Evolutionary conservation across 2,329 filamentous ascomycete genomes (phyloP), one percentile per base, ranked within the genome.

Genomic region (Gnomoniopsis sp.): DNA sequence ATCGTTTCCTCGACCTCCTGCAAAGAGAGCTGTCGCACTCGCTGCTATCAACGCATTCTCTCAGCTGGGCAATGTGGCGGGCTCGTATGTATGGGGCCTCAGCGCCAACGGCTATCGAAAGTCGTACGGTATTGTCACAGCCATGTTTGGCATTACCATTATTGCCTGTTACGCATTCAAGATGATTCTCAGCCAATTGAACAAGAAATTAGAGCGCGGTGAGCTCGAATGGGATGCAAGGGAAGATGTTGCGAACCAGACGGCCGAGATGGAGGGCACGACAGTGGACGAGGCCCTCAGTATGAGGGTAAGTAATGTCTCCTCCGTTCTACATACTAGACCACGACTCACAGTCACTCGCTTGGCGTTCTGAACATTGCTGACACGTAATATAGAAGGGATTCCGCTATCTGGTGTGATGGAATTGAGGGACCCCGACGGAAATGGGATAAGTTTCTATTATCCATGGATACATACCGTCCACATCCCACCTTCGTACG

Each of bases 41-140:
- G 83, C 83, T 57, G 76, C 85, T 68, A 80, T 86, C 74, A 86
- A 86, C 68, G 82, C 77, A 58, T 80, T 82, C 70, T 77, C 76
- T 44, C 82, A 83, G 72, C 74, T 85, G 2, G 82, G 82, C 54
- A 85, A 84, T 66, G 77, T 84, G 0, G 84, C 84, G 0, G 85
- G 85, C 2, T 82, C 79, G 0, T 88, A 88, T 65, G 84, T 88
- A 3, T 88, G 85, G 85, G 73, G 77, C 54, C 75, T 88, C 52
- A 72, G 76, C 23, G 83, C 78, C 0, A 79, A 87, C 62, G 85
- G 85, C 0, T 88, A 78, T 74, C 79, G 85, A 63, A 80, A 83
- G 73, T 86, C 83, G 61, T 88, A 88, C 65, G 85, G 83, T 3
- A 85, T 88, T 58, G 85, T 88, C 6, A 79, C 81, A 15, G 76